Evolutionary conservation across 768 basidiomycete genomes (phyloP).

Genomic region (Kwoniella botswanensis): DNA sequence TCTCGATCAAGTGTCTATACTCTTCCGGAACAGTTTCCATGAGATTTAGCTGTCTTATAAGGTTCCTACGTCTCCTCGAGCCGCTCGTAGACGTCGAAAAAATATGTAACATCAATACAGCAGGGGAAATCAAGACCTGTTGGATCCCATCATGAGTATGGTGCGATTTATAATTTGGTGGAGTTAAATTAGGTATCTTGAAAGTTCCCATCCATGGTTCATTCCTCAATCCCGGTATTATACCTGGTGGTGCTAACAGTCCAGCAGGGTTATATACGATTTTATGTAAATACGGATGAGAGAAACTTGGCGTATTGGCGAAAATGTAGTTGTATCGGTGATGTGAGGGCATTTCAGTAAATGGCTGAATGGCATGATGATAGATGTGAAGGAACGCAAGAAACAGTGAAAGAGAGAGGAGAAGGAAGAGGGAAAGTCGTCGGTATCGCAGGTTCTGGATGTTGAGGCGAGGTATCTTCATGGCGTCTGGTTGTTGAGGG

Average conservation of each 20-base stretch:
- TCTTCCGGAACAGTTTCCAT: conserved; percentile 21
- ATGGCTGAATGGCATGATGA: not conserved
- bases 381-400: not conserved
- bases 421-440: not conserved
- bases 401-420: not conserved
- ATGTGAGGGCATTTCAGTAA: not conserved
- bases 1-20: conserved; percentile 33
- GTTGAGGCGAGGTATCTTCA: not conserved
- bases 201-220: conserved; percentile 15
- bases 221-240: not conserved
- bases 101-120: conserved; percentile 31
- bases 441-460: conserved; percentile 2
- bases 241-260: conserved; percentile 3
- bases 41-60: conserved; percentile 22
- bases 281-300: conserved; percentile 5
- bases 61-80: conserved; percentile 14
- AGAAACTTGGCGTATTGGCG: conserved; percentile 4
- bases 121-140: conserved; percentile 8
- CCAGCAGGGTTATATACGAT: conserved; percentile 16
- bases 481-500: not conserved
- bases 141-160: not conserved
- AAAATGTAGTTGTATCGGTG: conserved; percentile 3
- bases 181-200: not conserved
- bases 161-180: not conserved
- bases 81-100: conserved; percentile 30